These are phyloP conservation scores for Aureobasidium sp. DNA, from an alignment of 2,329 filamentous ascomycete species.

Conservation along the genomic window DNA sequence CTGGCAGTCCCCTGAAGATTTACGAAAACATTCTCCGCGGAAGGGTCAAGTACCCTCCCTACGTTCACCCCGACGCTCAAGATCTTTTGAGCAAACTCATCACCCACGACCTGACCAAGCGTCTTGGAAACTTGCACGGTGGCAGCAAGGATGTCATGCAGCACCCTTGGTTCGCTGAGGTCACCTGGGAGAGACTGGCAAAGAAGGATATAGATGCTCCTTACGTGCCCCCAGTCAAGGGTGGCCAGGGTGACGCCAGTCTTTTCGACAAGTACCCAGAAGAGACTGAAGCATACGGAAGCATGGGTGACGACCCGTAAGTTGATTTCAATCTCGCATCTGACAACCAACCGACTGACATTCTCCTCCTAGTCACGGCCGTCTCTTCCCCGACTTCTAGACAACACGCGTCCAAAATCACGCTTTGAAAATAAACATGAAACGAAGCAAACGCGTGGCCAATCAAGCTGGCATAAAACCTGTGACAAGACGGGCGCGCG, in stretches of 20 bases:
- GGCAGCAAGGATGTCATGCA: conserved; percentile 89
- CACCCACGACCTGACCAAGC: conserved; percentile 88
- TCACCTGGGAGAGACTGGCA: conserved; percentile 90
- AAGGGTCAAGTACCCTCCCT: conserved; percentile 91
- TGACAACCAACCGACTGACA: conserved; percentile 16
- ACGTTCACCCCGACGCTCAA: conserved; percentile 89
- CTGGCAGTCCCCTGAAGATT: conserved; percentile 95
- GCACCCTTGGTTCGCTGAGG: conserved; percentile 93
- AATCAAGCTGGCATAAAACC: neutral
- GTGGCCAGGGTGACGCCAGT: conserved; percentile 87
- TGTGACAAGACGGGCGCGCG: neutral
- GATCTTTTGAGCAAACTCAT: conserved; percentile 88
- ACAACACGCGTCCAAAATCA: neutral
- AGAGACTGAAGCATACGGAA: conserved; percentile 87
- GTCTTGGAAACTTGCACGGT: conserved; percentile 85
- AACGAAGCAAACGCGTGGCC: neutral
- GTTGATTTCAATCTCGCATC: conserved; percentile 33
- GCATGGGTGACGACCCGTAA: conserved; percentile 72
- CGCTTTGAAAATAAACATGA: neutral
- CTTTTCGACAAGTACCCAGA: conserved; percentile 98
- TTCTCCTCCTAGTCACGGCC: conserved; percentile 50
- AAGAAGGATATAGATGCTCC: conserved; percentile 97
- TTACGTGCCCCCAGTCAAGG: conserved; percentile 91
- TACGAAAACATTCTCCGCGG: conserved; percentile 98
- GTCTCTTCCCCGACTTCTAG: conserved; percentile 70